Conservation (phyloP, 2,329 filamentous ascomycete genomes). For the Aureobasidium pullulans region DNA sequence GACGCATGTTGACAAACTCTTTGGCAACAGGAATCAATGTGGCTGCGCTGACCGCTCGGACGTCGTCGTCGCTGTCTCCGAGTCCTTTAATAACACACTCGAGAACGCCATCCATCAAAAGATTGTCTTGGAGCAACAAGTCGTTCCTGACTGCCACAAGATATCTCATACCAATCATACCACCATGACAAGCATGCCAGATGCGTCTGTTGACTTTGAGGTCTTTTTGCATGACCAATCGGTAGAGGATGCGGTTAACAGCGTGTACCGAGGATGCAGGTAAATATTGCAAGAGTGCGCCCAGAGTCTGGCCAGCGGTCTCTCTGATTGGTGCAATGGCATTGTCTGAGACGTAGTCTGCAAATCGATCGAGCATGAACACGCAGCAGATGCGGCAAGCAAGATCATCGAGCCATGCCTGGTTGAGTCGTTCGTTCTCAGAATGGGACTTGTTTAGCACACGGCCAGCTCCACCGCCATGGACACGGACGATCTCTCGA, state of each 20-base stretch:
- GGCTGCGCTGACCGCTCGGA: slow-evolving; percentile 93
- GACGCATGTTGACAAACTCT: slow-evolving; percentile 83
- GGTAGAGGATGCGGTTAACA: slow-evolving; percentile 76
- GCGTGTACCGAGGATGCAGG: slow-evolving; percentile 70
- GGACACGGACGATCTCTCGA: slow-evolving; percentile 83
- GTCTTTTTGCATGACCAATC: slow-evolving; percentile 87
- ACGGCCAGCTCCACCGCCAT: slow-evolving; percentile 81
- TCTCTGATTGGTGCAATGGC: slow-evolving; percentile 94
- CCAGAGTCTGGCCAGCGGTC: slow-evolving; percentile 88
- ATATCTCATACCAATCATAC: slow-evolving; percentile 94
- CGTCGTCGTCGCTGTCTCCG: slow-evolving; percentile 86
- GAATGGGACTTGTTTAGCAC: slow-evolving; percentile 58
- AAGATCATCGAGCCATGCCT: slow-evolving; percentile 84
- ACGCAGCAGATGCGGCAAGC: slow-evolving; percentile 93
- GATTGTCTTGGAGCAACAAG: slow-evolving; percentile 71
- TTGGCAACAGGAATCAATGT: slow-evolving; percentile 93
- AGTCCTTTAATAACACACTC: slow-evolving; percentile 91
- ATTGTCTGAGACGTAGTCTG: slow-evolving; percentile 95
- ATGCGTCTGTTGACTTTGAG: slow-evolving; percentile 64
- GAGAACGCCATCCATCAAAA: slow-evolving; percentile 88
- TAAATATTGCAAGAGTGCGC: slow-evolving; percentile 79
- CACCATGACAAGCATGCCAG: slow-evolving; percentile 95
- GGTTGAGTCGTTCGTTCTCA: slow-evolving; percentile 75
- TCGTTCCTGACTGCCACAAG: slow-evolving; percentile 93
- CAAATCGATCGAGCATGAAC: slow-evolving; percentile 94